Conservation (phyloP, 2,329 filamentous ascomycete species). For the Trichoderma sp. region DNA sequence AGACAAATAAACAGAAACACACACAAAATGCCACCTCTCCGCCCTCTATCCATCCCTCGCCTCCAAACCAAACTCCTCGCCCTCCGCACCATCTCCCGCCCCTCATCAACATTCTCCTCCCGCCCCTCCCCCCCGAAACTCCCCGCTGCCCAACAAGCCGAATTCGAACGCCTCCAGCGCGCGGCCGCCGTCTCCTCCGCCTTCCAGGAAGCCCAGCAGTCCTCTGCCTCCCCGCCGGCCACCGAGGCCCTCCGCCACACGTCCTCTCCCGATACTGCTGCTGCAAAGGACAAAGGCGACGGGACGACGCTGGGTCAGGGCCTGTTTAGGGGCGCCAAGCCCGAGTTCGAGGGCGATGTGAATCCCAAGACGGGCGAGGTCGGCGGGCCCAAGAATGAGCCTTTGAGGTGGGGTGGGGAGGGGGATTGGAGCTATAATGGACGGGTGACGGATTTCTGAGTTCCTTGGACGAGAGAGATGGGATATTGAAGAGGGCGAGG, state of each 20-base stretch:
- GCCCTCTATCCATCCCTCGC: not conserved
- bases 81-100: conserved; percentile 33
- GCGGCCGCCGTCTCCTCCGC: conserved; percentile 52
- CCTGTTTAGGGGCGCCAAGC: conserved; percentile 73
- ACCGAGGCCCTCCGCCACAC: conserved; percentile 32
- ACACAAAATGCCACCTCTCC: conserved; percentile 4
- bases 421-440: conserved; percentile 95
- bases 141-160: conserved; percentile 83
- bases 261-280: conserved; percentile 7
- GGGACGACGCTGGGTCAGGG: conserved; percentile 55
- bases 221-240: conserved; percentile 36
- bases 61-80: conserved; percentile 8
- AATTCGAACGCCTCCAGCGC: conserved; percentile 84
- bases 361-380: conserved; percentile 96
- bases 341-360: conserved; percentile 88
- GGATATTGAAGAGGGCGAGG: not conserved
- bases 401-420: conserved; percentile 76
- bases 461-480: not conserved
- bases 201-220: conserved; percentile 39
- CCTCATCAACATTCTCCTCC: conserved; percentile 49
- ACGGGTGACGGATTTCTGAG: conserved; percentile 83
- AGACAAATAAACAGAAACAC: not conserved
- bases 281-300: not conserved
- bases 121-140: conserved; percentile 80
- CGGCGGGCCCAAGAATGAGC: conserved; percentile 96